Evolutionary conservation across 805 yeast species (phyloP).

Genomic region (Yamadazyma nakazawae): DNA sequence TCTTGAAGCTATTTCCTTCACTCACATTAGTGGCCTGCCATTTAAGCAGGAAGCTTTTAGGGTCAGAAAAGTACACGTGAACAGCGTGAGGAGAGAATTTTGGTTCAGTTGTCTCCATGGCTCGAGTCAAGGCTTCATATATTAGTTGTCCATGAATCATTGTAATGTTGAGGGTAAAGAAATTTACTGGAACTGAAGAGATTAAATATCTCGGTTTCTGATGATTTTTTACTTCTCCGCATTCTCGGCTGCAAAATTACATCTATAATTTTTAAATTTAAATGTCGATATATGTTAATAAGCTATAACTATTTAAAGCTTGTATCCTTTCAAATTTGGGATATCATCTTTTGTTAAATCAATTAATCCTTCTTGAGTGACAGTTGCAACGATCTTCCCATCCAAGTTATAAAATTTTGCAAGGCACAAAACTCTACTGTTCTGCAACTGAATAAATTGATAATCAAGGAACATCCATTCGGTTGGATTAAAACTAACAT

Average conservation of each 20-base stretch:
- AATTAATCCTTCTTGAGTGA: conserved; percentile 33
- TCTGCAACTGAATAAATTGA: conserved; percentile 27
- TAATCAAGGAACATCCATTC: conserved; percentile 35
- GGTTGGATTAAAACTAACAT: conserved; percentile 33
- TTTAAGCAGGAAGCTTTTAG: conserved; percentile 5
- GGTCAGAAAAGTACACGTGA: conserved; percentile 27
- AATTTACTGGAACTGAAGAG: neutral
- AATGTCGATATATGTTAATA: neutral
- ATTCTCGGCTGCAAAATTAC: conserved; percentile 4
- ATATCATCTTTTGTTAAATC: conserved; percentile 10
- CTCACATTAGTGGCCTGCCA: conserved; percentile 26
- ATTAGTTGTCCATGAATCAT: conserved; percentile 1
- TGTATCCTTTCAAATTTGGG: conserved; percentile 5
- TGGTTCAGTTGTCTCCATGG: neutral
- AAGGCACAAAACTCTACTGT: conserved; percentile 32
- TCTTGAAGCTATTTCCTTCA: conserved; percentile 36
- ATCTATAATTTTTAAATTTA: neutral
- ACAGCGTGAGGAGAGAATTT: conserved; percentile 23
- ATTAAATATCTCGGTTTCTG: neutral
- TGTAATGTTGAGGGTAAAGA: neutral
- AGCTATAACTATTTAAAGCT: neutral
- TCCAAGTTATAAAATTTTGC: conserved; percentile 25
- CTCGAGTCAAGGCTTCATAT: neutral
- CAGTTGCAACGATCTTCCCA: conserved; percentile 27
- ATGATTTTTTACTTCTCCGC: conserved; percentile 4